Conservation (phyloP, 2,329 filamentous ascomycete genomes). For the Fonsecaea pugnacius region DNA sequence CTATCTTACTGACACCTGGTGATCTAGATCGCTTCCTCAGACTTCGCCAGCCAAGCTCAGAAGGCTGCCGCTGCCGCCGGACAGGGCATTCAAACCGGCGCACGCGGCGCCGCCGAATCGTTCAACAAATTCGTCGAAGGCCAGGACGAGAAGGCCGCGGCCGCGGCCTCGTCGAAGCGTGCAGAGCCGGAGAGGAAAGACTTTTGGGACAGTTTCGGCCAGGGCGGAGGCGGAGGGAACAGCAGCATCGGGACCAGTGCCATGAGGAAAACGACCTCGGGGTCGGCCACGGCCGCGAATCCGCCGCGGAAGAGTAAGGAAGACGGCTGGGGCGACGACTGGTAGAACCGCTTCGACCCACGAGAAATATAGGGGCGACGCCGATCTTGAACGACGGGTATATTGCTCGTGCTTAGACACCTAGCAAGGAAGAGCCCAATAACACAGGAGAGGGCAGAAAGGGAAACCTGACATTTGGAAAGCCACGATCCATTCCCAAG, state of each 20-base stretch:
- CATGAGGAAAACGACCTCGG: constrained; percentile 57
- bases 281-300: constrained; percentile 36
- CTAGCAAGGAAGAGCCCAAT: no score
- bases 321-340: constrained; percentile 61
- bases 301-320: constrained; percentile 53
- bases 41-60: constrained; percentile 74
- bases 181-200: constrained; percentile 71
- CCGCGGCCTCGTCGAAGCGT: constrained; percentile 41
- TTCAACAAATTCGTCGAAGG: constrained; percentile 90
- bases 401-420: no score
- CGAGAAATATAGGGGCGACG: no score
- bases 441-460: no score
- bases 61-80: constrained; percentile 58
- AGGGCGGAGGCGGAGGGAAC: constrained; percentile 37
- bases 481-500: no score
- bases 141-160: constrained; percentile 48
- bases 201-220: constrained; percentile 85
- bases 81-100: constrained; percentile 67
- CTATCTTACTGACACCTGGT: not conserved
- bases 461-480: no score
- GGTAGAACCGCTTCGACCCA: constrained; percentile 38
- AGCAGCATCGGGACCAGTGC: constrained; percentile 65
- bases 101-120: constrained; percentile 74
- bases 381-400: no score
- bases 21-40: constrained; percentile 74